These are phyloP conservation scores for Mycena rosella DNA, from an alignment of 768 basidiomycete genomes.

Conservation along the genomic window DNA sequence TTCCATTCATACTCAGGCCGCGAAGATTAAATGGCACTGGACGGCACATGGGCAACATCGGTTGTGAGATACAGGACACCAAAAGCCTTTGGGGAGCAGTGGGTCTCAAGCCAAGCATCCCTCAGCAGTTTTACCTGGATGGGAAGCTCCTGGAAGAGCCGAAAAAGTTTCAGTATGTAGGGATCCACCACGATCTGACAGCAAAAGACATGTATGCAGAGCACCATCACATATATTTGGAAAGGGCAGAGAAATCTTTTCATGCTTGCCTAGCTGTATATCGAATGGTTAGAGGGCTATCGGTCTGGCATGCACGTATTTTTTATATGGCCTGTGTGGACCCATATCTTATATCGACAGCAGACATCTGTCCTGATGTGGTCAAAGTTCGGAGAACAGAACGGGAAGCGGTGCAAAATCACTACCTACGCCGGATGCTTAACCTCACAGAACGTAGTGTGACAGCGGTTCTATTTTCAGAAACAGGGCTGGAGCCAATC, in stretches of 20 bases:
- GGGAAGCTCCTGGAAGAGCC: slow-evolving; percentile 18
- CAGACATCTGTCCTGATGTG: slow-evolving; percentile 4
- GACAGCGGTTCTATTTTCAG: not conserved
- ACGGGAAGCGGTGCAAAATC: slow-evolving; percentile 14
- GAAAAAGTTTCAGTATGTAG: slow-evolving; percentile 31
- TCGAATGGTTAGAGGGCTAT: slow-evolving; percentile 4
- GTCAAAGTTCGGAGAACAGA: slow-evolving; percentile 2
- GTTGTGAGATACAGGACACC: slow-evolving; percentile 13
- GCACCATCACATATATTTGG: not conserved
- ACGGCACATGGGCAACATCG: slow-evolving; percentile 4
- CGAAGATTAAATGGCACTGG: not conserved
- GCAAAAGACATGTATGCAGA: not conserved
- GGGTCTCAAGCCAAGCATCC: not conserved
- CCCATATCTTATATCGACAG: slow-evolving; percentile 10
- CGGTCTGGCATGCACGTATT: slow-evolving; percentile 9
- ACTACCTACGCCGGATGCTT: slow-evolving; percentile 14
- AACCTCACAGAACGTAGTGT: not conserved
- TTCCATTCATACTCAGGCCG: slow-evolving; percentile 1
- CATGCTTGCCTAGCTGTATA: slow-evolving; percentile 12
- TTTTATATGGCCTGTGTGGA: slow-evolving; percentile 28
- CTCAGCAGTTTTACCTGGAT: slow-evolving; percentile 6
- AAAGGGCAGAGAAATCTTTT: slow-evolving; percentile 1
- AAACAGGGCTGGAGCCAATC: too few relatives aligned
- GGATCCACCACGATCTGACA: slow-evolving; percentile 14
- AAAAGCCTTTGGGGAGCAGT: not conserved